Conservation (phyloP, 1,284 basidiomycete genomes). For the Polyporus tsugae region DNA sequence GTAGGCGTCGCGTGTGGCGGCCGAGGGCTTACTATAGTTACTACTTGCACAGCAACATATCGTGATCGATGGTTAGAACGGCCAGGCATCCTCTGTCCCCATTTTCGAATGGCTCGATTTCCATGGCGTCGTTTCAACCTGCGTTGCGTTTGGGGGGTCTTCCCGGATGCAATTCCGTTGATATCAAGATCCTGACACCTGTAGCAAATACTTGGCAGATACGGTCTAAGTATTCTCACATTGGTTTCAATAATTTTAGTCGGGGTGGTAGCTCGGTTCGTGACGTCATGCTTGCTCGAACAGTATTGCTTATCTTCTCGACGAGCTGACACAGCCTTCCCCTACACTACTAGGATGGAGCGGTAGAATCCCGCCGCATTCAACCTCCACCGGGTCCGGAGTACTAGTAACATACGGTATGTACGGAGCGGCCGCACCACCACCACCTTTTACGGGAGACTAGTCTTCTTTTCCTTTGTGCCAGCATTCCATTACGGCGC, state of each 20-base stretch:
- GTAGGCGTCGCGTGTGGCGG: not conserved
- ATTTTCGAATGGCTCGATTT: not conserved
- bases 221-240: slow-evolving; percentile 1
- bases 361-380: no score
- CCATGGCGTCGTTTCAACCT: not conserved
- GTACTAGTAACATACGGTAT: not conserved
- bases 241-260: not conserved
- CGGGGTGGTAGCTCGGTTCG: not conserved
- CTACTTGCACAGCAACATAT: not conserved
- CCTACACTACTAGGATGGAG: no score
- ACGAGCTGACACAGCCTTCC: not conserved
- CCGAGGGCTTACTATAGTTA: not conserved
- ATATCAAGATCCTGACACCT: not conserved
- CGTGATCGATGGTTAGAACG: not conserved
- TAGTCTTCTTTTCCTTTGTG: slow-evolving; percentile 1
- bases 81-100: not conserved
- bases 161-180: not conserved
- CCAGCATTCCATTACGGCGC: slow-evolving; percentile 3
- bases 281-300: not conserved
- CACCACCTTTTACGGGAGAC: not conserved
- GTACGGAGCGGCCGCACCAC: not conserved
- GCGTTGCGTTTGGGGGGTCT: not conserved
- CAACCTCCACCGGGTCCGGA: not conserved
- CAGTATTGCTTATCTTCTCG: not conserved
- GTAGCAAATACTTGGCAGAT: not conserved